Percentiles rank a stretch among this genome's conserved stretches.
phyloP scores from a whole-genome alignment of 2,329 filamentous ascomycete species.

The Lachnellula occidentalis region DNA sequence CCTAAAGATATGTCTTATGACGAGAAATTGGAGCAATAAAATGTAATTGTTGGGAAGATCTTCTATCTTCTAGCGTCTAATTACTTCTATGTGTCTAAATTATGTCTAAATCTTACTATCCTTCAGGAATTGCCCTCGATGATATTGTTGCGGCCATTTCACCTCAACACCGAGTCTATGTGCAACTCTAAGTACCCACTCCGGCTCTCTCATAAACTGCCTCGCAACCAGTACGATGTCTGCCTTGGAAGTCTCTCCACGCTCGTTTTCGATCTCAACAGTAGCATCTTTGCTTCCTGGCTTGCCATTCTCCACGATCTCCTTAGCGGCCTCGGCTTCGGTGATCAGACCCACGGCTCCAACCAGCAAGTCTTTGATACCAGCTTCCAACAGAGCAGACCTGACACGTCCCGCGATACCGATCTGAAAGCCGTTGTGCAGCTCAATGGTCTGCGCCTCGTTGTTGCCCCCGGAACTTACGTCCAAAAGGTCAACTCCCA shows the following conservation, averaged over 20 bases:
- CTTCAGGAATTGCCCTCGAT: constrained; percentile 19
- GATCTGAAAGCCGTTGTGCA: constrained; percentile 64
- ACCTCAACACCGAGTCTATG: constrained; percentile 66
- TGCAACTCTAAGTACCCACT: constrained; percentile 68
- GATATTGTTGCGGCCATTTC: constrained; percentile 49
- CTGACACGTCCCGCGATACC: constrained; percentile 68
- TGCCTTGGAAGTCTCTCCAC: constrained; percentile 35
- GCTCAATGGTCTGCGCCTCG: constrained; percentile 49
- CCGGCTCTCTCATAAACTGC: constrained; percentile 77
- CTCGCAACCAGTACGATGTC: constrained; percentile 70
- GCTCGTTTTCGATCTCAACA: constrained; percentile 36
- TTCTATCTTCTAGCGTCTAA: neutral
- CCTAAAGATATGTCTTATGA: neutral
- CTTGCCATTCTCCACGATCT: constrained; percentile 44
- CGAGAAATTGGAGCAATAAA: neutral
- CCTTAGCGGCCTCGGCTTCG: constrained; percentile 60
- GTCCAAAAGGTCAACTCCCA: constrained; percentile 80
- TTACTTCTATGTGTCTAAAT: neutral
- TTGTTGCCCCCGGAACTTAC: constrained; percentile 72
- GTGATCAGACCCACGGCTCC: constrained; percentile 70
- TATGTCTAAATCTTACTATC: constrained; percentile 21
- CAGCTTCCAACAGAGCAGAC: constrained; percentile 50
- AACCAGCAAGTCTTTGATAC: constrained; percentile 53
- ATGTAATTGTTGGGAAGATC: neutral
- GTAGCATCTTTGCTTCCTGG: constrained; percentile 33